Conservation (phyloP, 495 filamentous ascomycete genomes). For the Penicillium alfredii region DNA sequence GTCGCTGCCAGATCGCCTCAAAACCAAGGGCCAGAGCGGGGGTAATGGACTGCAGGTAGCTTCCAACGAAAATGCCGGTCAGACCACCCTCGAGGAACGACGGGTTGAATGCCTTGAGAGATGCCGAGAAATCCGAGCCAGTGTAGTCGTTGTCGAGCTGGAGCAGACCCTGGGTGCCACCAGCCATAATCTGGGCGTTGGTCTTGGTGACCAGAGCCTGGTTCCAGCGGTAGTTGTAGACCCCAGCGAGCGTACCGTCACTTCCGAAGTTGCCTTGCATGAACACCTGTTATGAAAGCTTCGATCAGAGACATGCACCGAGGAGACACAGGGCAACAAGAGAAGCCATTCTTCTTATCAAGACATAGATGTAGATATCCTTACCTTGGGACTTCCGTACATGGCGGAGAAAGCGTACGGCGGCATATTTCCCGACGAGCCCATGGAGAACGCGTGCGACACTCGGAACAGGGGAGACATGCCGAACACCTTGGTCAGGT, state of each 20-base stretch:
- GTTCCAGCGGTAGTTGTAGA: constrained; percentile 87
- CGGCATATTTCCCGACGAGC: constrained; percentile 68
- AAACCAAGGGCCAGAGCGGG: constrained; percentile 82
- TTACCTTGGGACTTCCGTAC: constrained; percentile 85
- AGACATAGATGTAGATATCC: too few relatives aligned
- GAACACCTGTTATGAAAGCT: constrained; percentile 60
- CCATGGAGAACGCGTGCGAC: constrained; percentile 93
- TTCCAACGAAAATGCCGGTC: constrained; percentile 90
- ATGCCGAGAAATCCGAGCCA: constrained; percentile 86
- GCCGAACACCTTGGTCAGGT: constrained; percentile 92
- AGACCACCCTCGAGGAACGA: constrained; percentile 83
- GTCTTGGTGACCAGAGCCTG: constrained; percentile 72
- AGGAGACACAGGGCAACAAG: too few relatives aligned
- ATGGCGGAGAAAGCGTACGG: constrained; percentile 93
- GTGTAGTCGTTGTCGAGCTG: constrained; percentile 92
- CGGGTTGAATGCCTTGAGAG: constrained; percentile 89
- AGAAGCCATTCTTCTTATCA: too few relatives aligned
- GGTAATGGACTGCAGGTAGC: constrained; percentile 90
- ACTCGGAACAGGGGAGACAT: constrained; percentile 92
- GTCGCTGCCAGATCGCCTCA: constrained; percentile 89
- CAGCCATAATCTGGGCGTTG: constrained; percentile 70
- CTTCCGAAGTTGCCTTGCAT: constrained; percentile 94
- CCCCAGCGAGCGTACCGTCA: constrained; percentile 70
- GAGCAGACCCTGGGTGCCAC: constrained; percentile 63
- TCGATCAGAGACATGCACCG: constrained; percentile 1